Percentiles rank a stretch among this genome's conserved stretches.
These are phyloP conservation scores for Marasmius fiardii DNA, from an alignment of 1,284 basidiomycete genomes.

Conservation along the genomic window DNA sequence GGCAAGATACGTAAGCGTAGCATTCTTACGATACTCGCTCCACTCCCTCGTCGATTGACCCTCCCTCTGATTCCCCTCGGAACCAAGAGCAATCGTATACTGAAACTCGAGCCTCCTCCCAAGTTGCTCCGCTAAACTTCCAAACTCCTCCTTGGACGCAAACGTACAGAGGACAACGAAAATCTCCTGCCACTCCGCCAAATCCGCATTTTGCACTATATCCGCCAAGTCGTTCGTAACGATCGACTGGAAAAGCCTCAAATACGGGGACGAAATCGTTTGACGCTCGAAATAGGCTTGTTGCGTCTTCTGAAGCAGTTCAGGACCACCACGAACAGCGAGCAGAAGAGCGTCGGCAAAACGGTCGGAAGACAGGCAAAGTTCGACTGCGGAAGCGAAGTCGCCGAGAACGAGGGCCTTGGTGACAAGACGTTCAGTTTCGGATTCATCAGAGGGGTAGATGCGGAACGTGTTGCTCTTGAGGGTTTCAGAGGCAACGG, in stretches of 20 bases:
- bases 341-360: constrained; percentile 95
- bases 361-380: constrained; percentile 87
- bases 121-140: constrained; percentile 85
- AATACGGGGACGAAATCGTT: constrained; percentile 78
- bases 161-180: constrained; percentile 98
- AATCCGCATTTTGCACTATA: constrained; percentile 93
- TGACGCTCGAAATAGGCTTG: constrained; percentile 91
- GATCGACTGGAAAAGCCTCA: constrained; percentile 94
- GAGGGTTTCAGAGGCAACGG: constrained; percentile 70
- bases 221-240: constrained; percentile 91
- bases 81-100: constrained; percentile 55
- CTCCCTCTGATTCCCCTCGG: constrained; percentile 31
- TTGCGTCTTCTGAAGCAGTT: constrained; percentile 88
- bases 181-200: constrained; percentile 95
- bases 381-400: constrained; percentile 88
- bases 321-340: constrained; percentile 87
- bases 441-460: constrained; percentile 86
- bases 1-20: constrained; percentile 90
- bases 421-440: constrained; percentile 87
- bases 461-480: constrained; percentile 88
- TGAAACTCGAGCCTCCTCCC: constrained; percentile 89
- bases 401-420: constrained; percentile 94
- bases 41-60: constrained; percentile 39
- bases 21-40: constrained; percentile 78
- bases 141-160: constrained; percentile 83